These are phyloP conservation scores for Triadica sebifera DNA, from an alignment of 345 rosid genomes.

Conservation along the genomic window DNA sequence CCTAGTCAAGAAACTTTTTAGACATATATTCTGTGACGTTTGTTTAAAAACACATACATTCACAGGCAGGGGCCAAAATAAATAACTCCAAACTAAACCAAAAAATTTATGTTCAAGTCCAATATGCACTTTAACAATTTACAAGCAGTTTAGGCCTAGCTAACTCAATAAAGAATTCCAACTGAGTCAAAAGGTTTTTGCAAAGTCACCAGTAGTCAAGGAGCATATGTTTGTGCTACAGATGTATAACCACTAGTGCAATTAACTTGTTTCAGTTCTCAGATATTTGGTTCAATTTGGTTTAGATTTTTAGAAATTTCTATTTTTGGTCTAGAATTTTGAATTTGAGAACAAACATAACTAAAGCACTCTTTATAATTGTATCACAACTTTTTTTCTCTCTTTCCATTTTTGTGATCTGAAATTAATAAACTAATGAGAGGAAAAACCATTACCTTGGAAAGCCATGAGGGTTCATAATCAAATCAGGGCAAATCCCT, in stretches of 20 bases:
- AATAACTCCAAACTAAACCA: background rate
- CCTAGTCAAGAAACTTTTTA: background rate
- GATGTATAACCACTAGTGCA: background rate
- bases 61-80: background rate
- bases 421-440: background rate
- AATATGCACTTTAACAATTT: background rate
- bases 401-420: background rate
- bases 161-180: background rate
- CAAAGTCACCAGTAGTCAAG: background rate
- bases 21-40: background rate
- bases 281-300: background rate
- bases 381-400: background rate
- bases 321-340: no score
- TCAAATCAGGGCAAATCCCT: slow-evolving; percentile 94
- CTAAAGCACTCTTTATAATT: no score
- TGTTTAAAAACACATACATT: background rate
- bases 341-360: no score
- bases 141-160: background rate
- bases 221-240: background rate
- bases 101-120: background rate
- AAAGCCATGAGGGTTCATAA: slow-evolving; percentile 99
- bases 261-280: background rate
- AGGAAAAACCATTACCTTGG: slow-evolving; percentile 55
- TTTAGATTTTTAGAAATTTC: background rate
- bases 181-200: background rate